Evolutionary conservation across 192 early-diverging fungal species (phyloP).

Genomic region (Coemansia sp.): DNA sequence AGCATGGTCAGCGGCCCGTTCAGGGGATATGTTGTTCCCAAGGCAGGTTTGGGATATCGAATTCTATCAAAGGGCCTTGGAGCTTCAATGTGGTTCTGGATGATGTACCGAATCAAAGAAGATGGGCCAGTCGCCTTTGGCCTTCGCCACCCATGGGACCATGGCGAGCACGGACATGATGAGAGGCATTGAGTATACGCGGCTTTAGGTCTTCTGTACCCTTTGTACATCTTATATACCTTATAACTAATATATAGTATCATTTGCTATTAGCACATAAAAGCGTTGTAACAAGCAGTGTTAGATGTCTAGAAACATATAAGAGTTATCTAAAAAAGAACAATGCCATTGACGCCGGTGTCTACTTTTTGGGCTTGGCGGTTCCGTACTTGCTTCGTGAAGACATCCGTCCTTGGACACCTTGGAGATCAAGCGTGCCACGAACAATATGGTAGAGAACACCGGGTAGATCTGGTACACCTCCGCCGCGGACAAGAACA

Average conservation of each 20-base stretch:
- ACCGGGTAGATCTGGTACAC: slow-evolving; percentile 96
- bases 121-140: slow-evolving; percentile 67
- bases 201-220: background rate
- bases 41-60: slow-evolving; percentile 50
- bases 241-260: background rate
- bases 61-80: slow-evolving; percentile 64
- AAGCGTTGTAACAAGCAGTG: background rate
- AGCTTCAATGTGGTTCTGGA: slow-evolving; percentile 69
- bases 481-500: slow-evolving; percentile 90
- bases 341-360: background rate
- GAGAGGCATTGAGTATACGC: slow-evolving; percentile 18
- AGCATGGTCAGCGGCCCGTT: slow-evolving; percentile 39
- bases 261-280: background rate
- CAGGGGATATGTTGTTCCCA: slow-evolving; percentile 47
- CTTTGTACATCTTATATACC: background rate
- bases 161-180: slow-evolving; percentile 59
- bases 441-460: slow-evolving; percentile 92
- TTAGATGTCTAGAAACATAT: background rate
- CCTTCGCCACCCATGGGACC: slow-evolving; percentile 56
- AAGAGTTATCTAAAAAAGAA: background rate
- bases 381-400: slow-evolving; percentile 92
- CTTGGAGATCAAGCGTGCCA: slow-evolving; percentile 91
- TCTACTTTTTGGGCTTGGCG: slow-evolving; percentile 66
- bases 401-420: slow-evolving; percentile 80
- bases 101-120: slow-evolving; percentile 80